Evolutionary conservation across 352 stramenopile species (phyloP), one percentile per base, ranked within the genome.

Genomic region (Globisporangium canariense): DNA sequence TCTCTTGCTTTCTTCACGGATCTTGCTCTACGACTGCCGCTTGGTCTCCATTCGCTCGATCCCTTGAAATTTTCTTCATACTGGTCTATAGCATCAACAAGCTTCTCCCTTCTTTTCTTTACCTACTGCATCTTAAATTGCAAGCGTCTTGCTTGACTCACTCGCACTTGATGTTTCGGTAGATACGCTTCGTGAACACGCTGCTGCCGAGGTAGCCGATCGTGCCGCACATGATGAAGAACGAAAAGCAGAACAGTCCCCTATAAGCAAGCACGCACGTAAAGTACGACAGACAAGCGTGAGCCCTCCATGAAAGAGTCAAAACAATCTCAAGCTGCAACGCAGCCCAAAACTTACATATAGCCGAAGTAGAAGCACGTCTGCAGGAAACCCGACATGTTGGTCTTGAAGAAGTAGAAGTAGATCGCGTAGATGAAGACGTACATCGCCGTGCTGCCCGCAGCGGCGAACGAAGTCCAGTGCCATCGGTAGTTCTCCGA

Each of bases 381-480:
- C 73, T 99, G 98, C 41, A 99, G 78, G 59, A 99, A 97, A 28
- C 98, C 98, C 54, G 94, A 97, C 97, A 99, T 99, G 75, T 98
- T 96, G 32, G 98, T 99, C 86, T 99, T 99, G 89, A 98, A 98
- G 62, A 98, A 91, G 81, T 98, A 99, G 80, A 99, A 99, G 82
- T 99, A 99, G 66, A 99, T 93, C 54, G 93, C 90, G 83, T 99
- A 99, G 59, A 99, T 62, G 77, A 99, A 99, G 28, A 99, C 97
- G 77, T 99, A 99, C 41, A 87, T 69, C 25, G 96, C 92, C 2
- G 96, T 99, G 50, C 83, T 97, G 14, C 87, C 96, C 14, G 95
- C 94, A 1, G 93, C 96, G 10, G 91, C 80, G 66, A 99, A 99
- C 7, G 96, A 95, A 32, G 96, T 98, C 98, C 98, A 99, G 78